Base-by-base conservation (phyloP, 257 asterid genomes). In the Thymus quinquecostatus region DNA sequence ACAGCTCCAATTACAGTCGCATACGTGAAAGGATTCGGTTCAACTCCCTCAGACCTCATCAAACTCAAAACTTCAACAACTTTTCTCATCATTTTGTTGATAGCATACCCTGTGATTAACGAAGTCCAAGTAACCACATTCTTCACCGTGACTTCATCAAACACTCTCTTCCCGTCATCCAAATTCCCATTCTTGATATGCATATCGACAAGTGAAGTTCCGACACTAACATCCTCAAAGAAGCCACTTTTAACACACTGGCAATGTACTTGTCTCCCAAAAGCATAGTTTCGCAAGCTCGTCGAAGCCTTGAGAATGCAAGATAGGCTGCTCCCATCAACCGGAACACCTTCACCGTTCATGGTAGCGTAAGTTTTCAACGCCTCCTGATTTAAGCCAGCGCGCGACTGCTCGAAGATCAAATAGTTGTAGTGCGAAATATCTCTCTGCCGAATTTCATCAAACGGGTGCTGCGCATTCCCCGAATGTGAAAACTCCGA, bases 111-210 rank as follows among this genome's bases (percentile, higher is more conserved):
- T 0, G 89, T 75, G 9, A 89, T 86, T 55, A 94, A 80, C 1
- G 99, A 86, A 29, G 99, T 94, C 96, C 97, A 94, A 40, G 97
- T 89, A 64, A 94, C 92, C 1, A 89, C 96, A 62, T 94, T 94
- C 85, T 77, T 92, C 64, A 80, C 89, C 27, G 29, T 80, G 80
- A 91, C 82, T 74, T 89, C 97, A 47, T 86, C 86, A 74, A 94
- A 94, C 78, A 87, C 80, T 71, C 63, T 82, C 83, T 82, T 79
- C 34, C 92, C 97, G 1, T 80, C 85, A 47, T 62, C 74, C 66
- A 87, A 71, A 41, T 76, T 80, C 54, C 75, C 89, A 43, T 72
- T 84, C 79, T 91, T 94, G 77, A 89, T 73, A 71, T 94, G 90
- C 91, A 91, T 87, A 73, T 89, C 94, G 13, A 94, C 88, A 40